Base-by-base conservation (phyloP, 495 filamentous ascomycete species). In the Bacidia gigantensis region DNA sequence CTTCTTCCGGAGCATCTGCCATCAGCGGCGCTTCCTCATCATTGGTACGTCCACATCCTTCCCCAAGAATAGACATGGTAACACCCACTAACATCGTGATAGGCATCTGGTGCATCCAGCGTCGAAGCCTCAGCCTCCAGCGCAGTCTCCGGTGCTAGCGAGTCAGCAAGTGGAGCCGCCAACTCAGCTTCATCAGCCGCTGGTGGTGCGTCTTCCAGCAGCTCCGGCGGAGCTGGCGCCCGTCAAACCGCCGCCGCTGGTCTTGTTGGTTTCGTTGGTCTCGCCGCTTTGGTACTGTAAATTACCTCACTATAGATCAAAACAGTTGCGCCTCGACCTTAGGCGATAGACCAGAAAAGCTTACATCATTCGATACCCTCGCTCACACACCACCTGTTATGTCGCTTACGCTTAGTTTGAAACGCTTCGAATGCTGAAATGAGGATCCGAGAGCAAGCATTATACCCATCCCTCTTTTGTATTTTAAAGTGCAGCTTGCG, bases 201-300 rank as follows among this genome's bases (percentile, higher is more conserved):
- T 7, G 44, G 44, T 47, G 47, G 47, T 10, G 45, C 11, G 26
- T 40, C 54, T 5, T 44, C 41, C 47, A 44, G 52, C 26, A 57
- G 39, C 17, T 53, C 55, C 25, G 51, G 32, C 0, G 46, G 43
- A 21, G 43, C 42, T 40, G 51, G 50, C n/a, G 52, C 56, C 2
- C 42, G 56, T 32, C 52, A 52, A 11, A 43, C 54, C 24, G 58
- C 57, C 5, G 52, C 39, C 9, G 55, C 52, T 11, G 60, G 41
- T 26, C 17, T 56, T 39, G 35, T 47, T n/a, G 60, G 60, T 32
- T 21, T 60, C 39, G 58, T 50, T 11, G 60, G 60, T 49, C 14
- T 62, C 11, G 57, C 55, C 26, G 60, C 60, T 32, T 41, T 46
- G 26, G 55, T 44, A 14, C 44, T 62, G 50, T 62, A 59, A 44